phyloP scores from a whole-genome alignment of 139 green algal species.

The Trebouxia sp. region DNA sequence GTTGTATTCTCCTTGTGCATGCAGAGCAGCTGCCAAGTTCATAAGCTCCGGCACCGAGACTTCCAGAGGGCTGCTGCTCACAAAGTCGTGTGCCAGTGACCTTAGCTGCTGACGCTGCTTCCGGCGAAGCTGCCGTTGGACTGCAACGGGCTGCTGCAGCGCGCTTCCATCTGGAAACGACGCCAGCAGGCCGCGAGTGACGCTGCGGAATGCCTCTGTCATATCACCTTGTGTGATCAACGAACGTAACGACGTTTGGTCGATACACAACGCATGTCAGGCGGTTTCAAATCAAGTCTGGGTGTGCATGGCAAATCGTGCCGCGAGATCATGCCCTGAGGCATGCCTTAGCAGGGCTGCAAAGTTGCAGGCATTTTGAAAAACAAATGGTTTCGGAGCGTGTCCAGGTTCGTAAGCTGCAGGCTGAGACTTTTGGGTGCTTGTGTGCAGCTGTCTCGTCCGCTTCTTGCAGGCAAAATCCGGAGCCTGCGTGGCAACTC shows the following conservation, averaged over 20 bases:
- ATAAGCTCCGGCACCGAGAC: background rate
- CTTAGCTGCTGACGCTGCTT: background rate
- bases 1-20: background rate
- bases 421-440: background rate
- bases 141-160: background rate
- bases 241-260: no score
- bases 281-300: no score
- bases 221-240: no score
- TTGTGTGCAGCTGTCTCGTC: background rate
- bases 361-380: no score
- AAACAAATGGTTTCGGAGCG: slow-evolving; percentile 16
- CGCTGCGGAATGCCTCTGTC: background rate
- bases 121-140: background rate
- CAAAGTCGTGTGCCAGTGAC: background rate
- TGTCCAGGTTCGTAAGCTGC: background rate
- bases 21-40: background rate
- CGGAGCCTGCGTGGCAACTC: no score
- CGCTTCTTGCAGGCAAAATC: no score
- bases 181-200: background rate
- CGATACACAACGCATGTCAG: no score
- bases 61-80: background rate
- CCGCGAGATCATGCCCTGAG: no score
- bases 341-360: no score
- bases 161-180: background rate
- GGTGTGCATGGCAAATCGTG: no score